A percentile compares a stretch with the other conserved stretches of the same genome.
Conservation (phyloP, 306 rosid species). For the Sindora glabra region DNA sequence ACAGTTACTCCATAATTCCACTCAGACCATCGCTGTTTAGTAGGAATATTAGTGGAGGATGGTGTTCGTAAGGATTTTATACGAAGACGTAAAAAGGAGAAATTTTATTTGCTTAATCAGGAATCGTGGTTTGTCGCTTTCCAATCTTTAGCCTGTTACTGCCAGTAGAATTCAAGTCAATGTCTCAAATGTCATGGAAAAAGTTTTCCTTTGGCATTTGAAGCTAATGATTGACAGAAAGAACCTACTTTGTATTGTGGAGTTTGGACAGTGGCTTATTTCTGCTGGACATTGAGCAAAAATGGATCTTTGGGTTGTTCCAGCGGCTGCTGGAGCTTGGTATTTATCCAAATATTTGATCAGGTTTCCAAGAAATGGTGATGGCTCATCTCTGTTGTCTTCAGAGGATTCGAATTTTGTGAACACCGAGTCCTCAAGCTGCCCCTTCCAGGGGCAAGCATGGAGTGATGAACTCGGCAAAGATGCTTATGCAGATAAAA, state of each 20-base stretch:
- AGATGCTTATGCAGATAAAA: slow-evolving; percentile 21
- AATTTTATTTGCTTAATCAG: slow-evolving; percentile 6
- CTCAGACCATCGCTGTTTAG: slow-evolving; percentile 1
- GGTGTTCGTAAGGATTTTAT: slow-evolving; percentile 1
- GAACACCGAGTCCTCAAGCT: slow-evolving; percentile 25
- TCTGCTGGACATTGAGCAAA: slow-evolving; percentile 22
- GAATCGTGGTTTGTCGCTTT: slow-evolving; percentile 16
- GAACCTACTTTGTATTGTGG: slow-evolving; percentile 23
- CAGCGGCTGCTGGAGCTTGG: slow-evolving; percentile 74
- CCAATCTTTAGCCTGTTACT: neutral
- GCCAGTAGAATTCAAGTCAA: neutral
- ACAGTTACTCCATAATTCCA: neutral
- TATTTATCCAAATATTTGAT: slow-evolving; percentile 73
- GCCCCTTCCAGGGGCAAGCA: slow-evolving; percentile 6
- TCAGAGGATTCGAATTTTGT: slow-evolving; percentile 33
- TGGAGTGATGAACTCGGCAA: slow-evolving; percentile 18
- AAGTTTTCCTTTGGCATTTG: slow-evolving; percentile 6
- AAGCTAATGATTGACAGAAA: slow-evolving; percentile 24
- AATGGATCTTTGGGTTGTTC: slow-evolving; percentile 89
- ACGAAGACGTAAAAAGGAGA: slow-evolving; percentile 11
- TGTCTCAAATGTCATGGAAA: slow-evolving; percentile 33
- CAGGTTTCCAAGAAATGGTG: slow-evolving; percentile 18
- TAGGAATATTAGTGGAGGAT: slow-evolving; percentile 1
- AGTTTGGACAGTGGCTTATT: slow-evolving; percentile 22
- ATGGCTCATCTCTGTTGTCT: slow-evolving; percentile 15